These are phyloP conservation scores for Glutinoglossum americanum DNA, from an alignment of 495 filamentous ascomycete genomes.

Conservation along the genomic window DNA sequence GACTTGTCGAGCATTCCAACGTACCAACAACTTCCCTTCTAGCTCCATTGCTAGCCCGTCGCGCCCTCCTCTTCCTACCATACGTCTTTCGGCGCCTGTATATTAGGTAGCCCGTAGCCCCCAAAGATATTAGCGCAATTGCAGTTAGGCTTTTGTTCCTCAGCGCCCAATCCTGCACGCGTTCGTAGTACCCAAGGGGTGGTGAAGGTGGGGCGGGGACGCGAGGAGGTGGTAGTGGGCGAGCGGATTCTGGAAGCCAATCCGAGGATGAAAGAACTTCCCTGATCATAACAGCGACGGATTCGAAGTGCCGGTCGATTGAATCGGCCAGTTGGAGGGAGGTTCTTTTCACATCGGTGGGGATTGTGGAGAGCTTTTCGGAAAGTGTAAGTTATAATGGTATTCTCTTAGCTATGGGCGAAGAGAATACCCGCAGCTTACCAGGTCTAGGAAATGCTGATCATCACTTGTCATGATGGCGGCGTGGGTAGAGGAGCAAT, in stretches of 20 bases:
- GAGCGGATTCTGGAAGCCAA: slow-evolving; percentile 49
- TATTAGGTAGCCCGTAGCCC: slow-evolving; percentile 42
- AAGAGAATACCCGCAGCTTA: slow-evolving; percentile 16
- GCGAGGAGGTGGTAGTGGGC: slow-evolving; percentile 28
- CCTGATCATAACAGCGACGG: slow-evolving; percentile 37
- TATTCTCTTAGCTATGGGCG: background rate
- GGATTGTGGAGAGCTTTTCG: slow-evolving; percentile 46
- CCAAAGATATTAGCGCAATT: slow-evolving; percentile 42
- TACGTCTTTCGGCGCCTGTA: slow-evolving; percentile 36
- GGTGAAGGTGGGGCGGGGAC: slow-evolving; percentile 15
- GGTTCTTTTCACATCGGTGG: slow-evolving; percentile 44
- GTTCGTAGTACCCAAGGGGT: slow-evolving; percentile 21
- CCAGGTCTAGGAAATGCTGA: slow-evolving; percentile 38
- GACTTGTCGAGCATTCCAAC: slow-evolving; percentile 2
- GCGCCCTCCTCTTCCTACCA: slow-evolving; percentile 49
- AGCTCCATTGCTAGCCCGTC: slow-evolving; percentile 59
- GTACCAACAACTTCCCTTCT: slow-evolving; percentile 63
- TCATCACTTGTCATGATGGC: slow-evolving; percentile 36
- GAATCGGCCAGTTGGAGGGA: slow-evolving; percentile 47
- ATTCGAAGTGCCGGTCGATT: slow-evolving; percentile 56
- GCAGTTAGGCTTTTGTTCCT: slow-evolving; percentile 48
- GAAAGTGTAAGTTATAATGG: background rate
- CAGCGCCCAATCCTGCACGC: slow-evolving; percentile 37
- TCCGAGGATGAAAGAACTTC: slow-evolving; percentile 36
- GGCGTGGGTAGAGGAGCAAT: background rate